Evolutionary conservation across 768 basidiomycete genomes (phyloP), one percentile per base, ranked within the genome.

Genomic region (Xerocomus brunneocitrinus): DNA sequence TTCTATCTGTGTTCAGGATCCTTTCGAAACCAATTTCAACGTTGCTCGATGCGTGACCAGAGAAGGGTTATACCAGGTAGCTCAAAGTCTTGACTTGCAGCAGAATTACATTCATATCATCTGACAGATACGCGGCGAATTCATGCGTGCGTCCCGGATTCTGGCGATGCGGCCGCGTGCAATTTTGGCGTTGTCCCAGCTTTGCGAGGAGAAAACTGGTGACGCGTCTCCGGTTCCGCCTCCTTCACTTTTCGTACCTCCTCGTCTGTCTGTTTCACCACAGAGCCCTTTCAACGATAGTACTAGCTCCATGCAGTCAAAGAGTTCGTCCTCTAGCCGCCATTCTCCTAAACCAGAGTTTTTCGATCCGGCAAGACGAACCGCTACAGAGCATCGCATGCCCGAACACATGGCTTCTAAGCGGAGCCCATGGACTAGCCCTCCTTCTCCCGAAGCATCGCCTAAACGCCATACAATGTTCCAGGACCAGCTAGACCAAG

Each of bases 21-120:
- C 95, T 3, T 99, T 99, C 65, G 95, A 98, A 67, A 79, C 79
- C n/a, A 85, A 92, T 63, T 99, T 89, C 73, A 99, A 99, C 61
- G 95, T 99, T 44, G 89, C 93, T 8, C 81, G 95, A 60, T 98
- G 95, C 60, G 95, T 98, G 19, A 98, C 95, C 16, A 89, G 87
- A 63, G 95, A 99, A 67, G 95, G 95, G 3, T 76, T 99, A 51
- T 98, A 97, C 64, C 92, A 91, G 39, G 95, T 95, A 64, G 62
- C 41, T 30, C 24, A 36, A 10, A 8, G 38, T 52, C 35, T 24
- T 30, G 16, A 35, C 32, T 27, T 35, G 5, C 5, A 9, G 25
- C n/a, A 10, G 36, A 35, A 19, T 27, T 31, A 12, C 22, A 14
- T 36, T 49, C n/a, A 61, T n/a, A 31, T 49, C n/a, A 16, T 8